Evolutionary conservation across 2,329 filamentous ascomycete species (phyloP).

Genomic region (Intubia oerlemansii): DNA sequence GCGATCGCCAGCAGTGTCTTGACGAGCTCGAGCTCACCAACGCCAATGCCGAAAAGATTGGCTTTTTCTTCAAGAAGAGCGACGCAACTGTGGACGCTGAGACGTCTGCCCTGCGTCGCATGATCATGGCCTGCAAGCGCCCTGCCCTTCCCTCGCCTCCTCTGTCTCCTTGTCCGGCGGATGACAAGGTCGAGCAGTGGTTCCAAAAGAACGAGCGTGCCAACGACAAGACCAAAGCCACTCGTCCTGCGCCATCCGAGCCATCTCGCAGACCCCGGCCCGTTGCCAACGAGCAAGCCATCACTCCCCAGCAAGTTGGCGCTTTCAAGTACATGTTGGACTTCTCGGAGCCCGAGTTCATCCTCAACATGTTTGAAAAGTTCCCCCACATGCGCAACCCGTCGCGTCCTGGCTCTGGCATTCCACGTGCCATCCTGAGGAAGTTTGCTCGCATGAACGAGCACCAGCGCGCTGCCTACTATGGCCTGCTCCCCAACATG

Average conservation of each 20-base stretch:
- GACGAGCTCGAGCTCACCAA: slow-evolving; percentile 1
- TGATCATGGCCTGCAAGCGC: too few species aligned
- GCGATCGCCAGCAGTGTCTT: background rate
- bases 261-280: too few species aligned
- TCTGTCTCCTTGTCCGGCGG: too few species aligned
- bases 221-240: too few species aligned
- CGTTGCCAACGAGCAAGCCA: slow-evolving; percentile 1
- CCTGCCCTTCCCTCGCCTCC: too few species aligned
- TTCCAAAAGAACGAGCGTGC: too few species aligned
- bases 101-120: slow-evolving; percentile 2
- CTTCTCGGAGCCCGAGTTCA: slow-evolving; percentile 7
- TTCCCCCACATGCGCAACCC: slow-evolving; percentile 10
- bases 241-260: background rate
- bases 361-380: slow-evolving; percentile 8
- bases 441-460: slow-evolving; percentile 15
- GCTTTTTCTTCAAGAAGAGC: slow-evolving; percentile 5
- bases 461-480: slow-evolving; percentile 17
- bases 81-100: slow-evolving; percentile 8
- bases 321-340: slow-evolving; percentile 9
- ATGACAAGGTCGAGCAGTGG: too few species aligned
- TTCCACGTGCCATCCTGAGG: slow-evolving; percentile 6
- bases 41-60: slow-evolving; percentile 4
- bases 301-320: slow-evolving; percentile 7
- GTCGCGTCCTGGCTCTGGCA: background rate
- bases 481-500: slow-evolving; percentile 15